Evolutionary conservation across 2,329 filamentous ascomycete species (phyloP), one percentile per base, ranked within the genome.

Genomic region (Simplicillium aogashimaense): DNA sequence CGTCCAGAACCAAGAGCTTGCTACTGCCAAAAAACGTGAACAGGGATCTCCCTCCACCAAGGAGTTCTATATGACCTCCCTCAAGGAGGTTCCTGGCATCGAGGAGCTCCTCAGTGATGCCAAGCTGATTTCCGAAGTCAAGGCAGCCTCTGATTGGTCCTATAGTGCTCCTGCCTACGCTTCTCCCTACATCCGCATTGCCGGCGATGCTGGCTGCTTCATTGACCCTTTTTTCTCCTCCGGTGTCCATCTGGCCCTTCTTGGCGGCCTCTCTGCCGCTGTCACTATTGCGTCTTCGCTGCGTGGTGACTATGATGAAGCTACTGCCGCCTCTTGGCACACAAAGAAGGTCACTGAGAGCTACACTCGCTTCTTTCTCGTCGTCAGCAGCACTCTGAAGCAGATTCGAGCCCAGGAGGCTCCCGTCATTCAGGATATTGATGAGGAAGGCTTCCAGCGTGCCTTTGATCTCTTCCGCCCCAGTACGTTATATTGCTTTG

Each of bases 181-280:
- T 1, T 40, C 49, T 14, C 59, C 60, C 2, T 42, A 61, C 40
- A 46, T 56, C 4, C 65, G 67, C n/a, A 56, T 70, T 12, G 57
- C 51, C 4, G 67, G 68, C 2, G 67, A 72, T 43, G 68, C 67
- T 0, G 68, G 65, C 2, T 64, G 60, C 44, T 72, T 72, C 45
- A 67, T 72, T 43, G 67, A 72, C 42, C 66, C 66, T 0, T 64
- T 58, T 42, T 72, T 71, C 53, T 68, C 64, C 0, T 71, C 67
- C 0, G 67, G 67, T 11, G 58, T 67, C 3, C 67, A 72, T 43
- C 51, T 72, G 1, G 69, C 69, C 2, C 29, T 72, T 0, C 43
- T 53, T 1, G 52, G 60, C 14, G 67, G 53, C 4, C 57, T 74
- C 0, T 65, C 68, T 0, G 67, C 70, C 1, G 67, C 67, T 2